A percentile compares a stretch with the other conserved stretches of the same genome.
Evolutionary conservation across 2,329 filamentous ascomycete species (phyloP).

Genomic region (Tolypocladium amazonense): DNA sequence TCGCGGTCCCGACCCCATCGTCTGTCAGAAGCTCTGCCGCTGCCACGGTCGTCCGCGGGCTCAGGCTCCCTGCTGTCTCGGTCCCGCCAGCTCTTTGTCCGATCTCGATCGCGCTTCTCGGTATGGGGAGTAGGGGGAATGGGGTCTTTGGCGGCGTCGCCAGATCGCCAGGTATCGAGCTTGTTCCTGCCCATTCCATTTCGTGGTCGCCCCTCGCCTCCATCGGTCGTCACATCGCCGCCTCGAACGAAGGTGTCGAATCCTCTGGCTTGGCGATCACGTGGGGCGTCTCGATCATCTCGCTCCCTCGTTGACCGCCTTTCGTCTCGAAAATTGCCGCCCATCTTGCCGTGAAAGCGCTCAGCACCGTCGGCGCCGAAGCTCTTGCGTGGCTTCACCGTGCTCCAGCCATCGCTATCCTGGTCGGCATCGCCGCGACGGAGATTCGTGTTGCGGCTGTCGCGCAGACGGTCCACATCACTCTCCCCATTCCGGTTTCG

Average conservation of each 20-base stretch:
- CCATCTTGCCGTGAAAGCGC: constrained; percentile 57
- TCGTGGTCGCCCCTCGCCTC: constrained; percentile 43
- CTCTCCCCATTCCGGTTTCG: constrained; percentile 39
- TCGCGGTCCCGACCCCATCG: constrained; percentile 49
- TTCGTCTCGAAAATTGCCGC: constrained; percentile 33
- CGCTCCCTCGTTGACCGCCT: constrained; percentile 39
- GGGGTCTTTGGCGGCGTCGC: constrained; percentile 25
- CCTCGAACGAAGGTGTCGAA: constrained; percentile 41
- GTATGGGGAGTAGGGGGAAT: constrained; percentile 15
- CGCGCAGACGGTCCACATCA: constrained; percentile 40
- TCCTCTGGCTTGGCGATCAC: constrained; percentile 33
- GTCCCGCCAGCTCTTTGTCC: constrained; percentile 51
- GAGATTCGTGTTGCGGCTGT: constrained; percentile 33
- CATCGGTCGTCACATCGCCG: constrained; percentile 36
- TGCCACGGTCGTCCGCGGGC: constrained; percentile 46
- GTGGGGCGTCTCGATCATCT: constrained; percentile 43
- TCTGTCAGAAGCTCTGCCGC: constrained; percentile 33
- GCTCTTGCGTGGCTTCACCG: constrained; percentile 63
- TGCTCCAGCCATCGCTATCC: constrained; percentile 65
- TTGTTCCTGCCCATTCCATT: constrained; percentile 56
- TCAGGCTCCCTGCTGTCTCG: constrained; percentile 29
- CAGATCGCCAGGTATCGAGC: constrained; percentile 67
- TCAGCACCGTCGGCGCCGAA: constrained; percentile 63
- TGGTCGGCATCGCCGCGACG: constrained; percentile 45
- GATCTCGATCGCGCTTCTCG: constrained; percentile 42